Evolutionary conservation across 164 flowering plant species (phyloP), one percentile per base, ranked within the genome.

Genomic region (Amborella trichopoda): DNA sequence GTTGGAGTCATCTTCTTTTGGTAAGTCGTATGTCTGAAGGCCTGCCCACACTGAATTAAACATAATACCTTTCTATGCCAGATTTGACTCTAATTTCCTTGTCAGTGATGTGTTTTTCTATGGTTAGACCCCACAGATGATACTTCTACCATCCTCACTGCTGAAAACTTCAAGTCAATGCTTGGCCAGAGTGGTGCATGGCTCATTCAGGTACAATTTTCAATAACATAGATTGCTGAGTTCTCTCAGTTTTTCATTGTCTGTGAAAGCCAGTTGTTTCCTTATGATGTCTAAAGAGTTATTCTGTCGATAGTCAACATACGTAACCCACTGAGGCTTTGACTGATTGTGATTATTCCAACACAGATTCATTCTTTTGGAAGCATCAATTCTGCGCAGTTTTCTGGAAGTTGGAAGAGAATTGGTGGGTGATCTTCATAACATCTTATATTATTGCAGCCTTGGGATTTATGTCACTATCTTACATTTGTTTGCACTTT

Each of bases 331-430:
- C n/a, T n/a, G n/a, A n/a, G n/a, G n/a, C n/a, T n/a, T n/a, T n/a
- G n/a, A n/a, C n/a, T n/a, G n/a, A n/a, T n/a, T n/a, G n/a, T 43
- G 46, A 50, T 39, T 49, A 48, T 58, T 58, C 49, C 17, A 20
- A 14, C 49, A 21, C 59, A 91, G 99, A 65, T 91, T 26, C 77
- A 69, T 65, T 87, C 99, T 55, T 45, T 38, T 41, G 95, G 94
- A 48, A 91, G 96, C 78, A 64, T 41, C 32, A 69, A 55, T 11
- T 78, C 74, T 71, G 67, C 68, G n/a, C 61, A 73, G 47, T 84
- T 80, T 66, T 66, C 60, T 34, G 49, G 34, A 36, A 62, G 44
- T 16, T 91, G 96, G 96, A 74, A 75, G 57, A 68, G 66, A 70
- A 78, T 79, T 48, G 85, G 99, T 88, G 71, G 46, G 77, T 46